Evolutionary conservation across 2,329 filamentous ascomycete genomes (phyloP), one percentile per base, ranked within the genome.

Genomic region (Exophiala calicioides): DNA sequence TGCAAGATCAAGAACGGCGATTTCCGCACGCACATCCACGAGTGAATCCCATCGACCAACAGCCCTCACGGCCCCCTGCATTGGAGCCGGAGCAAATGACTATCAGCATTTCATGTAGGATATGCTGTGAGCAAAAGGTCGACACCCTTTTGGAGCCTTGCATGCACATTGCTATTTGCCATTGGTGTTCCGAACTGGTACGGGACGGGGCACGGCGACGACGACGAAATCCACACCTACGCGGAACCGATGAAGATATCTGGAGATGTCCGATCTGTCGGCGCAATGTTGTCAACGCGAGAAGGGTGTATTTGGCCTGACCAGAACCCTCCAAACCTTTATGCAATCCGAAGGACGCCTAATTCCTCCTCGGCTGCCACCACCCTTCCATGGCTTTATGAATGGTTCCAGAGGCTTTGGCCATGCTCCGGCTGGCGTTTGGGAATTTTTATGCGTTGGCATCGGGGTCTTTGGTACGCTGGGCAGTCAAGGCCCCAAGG

Each of bases 91-190:
- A 57, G 29, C 42, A 55, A n/a, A 53, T 59, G 47, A 54, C 43
- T 9, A 45, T 56, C 20, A 52, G 43, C 31, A 51, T 58, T 16
- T 56, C 51, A 2, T 59, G 57, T 30, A 42, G 47, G 37, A 53
- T 59, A 29, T 59, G 57, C 33, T 38, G 31, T 18, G 57, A 59
- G 39, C 57, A 59, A 33, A 53, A 46, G 27, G 45, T 57, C 8
- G 56, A 59, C 27, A 55, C 53, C 10, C 39, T 59, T 4, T 32
- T 53, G 19, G 45, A 53, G 33, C 57, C 57, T 10, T 59, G 57
- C 39, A 56, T 55, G 53, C 57, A 59, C 41, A 38, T 55, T 15
- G 50, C 47, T 3, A 53, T 57, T 18, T 59, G 57, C 36, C 53
- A 50, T 9, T 59, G 55, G 55, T 59, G 57, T 27, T 47, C 47